Percentiles rank a stretch among this genome's conserved stretches.
phyloP scores from a whole-genome alignment of 2,329 filamentous ascomycete genomes.

The Akanthomyces muscarius region DNA sequence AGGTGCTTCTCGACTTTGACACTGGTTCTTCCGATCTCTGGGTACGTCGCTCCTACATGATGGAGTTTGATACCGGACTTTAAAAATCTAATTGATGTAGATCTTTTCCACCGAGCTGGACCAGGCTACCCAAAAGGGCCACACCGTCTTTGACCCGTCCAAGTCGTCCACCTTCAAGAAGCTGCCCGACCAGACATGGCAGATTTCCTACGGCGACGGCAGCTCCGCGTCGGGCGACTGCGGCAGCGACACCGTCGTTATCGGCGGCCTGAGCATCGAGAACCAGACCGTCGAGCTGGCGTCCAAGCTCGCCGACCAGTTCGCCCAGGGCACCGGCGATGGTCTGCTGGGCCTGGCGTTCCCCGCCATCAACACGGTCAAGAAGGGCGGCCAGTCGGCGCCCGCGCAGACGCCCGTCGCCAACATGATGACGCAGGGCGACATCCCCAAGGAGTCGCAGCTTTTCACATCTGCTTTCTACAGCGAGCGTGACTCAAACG shows the following conservation, averaged over 20 bases:
- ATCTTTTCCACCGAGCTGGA: conserved; percentile 29
- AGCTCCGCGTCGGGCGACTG: conserved; percentile 43
- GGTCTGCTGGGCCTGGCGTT: conserved; percentile 34
- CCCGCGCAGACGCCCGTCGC: conserved; percentile 43
- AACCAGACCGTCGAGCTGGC: conserved; percentile 43
- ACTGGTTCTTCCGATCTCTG: conserved; percentile 40
- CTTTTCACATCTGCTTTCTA: conserved; percentile 69
- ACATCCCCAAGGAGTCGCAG: conserved; percentile 19
- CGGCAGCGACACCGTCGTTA: conserved; percentile 39
- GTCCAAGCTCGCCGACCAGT: conserved; percentile 35
- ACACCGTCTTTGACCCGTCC: conserved; percentile 36
- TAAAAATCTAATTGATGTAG: not conserved
- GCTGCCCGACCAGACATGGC: conserved; percentile 36
- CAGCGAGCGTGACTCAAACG: conserved; percentile 33
- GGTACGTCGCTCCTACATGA: conserved; percentile 21
- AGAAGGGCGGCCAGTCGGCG: conserved; percentile 23
- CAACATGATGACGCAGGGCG: conserved; percentile 24
- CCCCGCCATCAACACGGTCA: conserved; percentile 39
- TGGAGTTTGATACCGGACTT: not conserved
- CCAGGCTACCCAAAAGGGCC: conserved; percentile 28
- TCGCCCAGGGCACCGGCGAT: conserved; percentile 44
- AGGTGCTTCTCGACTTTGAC: conserved; percentile 38
- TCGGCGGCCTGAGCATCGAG: conserved; percentile 40
- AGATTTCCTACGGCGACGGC: conserved; percentile 42
- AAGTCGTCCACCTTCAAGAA: conserved; percentile 37